Evolutionary conservation across 257 asterid species (phyloP).

Genomic region (Penstemon newberryi): DNA sequence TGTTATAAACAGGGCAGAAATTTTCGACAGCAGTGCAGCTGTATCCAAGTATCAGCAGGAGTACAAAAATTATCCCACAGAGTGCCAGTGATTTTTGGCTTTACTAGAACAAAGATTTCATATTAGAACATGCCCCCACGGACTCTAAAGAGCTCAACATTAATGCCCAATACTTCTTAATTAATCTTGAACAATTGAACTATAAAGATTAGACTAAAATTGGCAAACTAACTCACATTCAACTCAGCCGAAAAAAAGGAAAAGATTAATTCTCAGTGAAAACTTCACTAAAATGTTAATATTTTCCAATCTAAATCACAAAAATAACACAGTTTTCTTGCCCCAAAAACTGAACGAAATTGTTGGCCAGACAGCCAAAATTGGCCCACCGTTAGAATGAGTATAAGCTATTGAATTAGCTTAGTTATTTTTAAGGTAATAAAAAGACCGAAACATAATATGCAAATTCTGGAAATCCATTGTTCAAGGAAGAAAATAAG

Average conservation of each 20-base stretch:
- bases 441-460: not conserved
- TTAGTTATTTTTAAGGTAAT: not conserved
- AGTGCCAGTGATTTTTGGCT: too few species aligned
- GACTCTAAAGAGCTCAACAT: too few species aligned
- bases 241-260: slow-evolving; percentile 9
- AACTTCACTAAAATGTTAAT: not conserved
- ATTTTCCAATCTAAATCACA: not conserved
- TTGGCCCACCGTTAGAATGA: not conserved
- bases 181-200: too few species aligned
- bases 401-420: slow-evolving; percentile 9
- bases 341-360: slow-evolving; percentile 3
- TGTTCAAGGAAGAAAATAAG: not conserved
- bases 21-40: too few species aligned
- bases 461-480: not conserved
- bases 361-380: slow-evolving; percentile 9
- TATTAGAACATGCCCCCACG: too few species aligned
- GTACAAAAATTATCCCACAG: too few species aligned
- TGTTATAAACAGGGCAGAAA: too few species aligned
- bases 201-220: not conserved
- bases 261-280: not conserved
- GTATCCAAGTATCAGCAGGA: too few species aligned
- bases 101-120: too few species aligned
- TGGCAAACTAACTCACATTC: not conserved
- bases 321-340: not conserved
- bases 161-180: too few species aligned